Percentiles rank a stretch among this genome's conserved stretches.
Conservation (phyloP, 306 rosid genomes). For the Cicer yamashitae region DNA sequence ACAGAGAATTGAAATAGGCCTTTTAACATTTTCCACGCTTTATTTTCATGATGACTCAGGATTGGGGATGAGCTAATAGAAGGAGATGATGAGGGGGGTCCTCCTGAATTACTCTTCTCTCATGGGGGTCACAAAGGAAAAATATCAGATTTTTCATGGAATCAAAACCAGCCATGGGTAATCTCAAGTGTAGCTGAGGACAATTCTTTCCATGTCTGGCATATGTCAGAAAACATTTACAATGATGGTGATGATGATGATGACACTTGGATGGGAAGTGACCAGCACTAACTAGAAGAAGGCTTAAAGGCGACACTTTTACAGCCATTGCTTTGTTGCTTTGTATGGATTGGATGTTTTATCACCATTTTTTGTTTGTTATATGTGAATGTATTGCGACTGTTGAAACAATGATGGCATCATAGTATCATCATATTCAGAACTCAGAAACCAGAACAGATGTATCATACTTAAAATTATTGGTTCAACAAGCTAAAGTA, state of each 20-base stretch:
- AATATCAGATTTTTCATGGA: slow-evolving; percentile 95
- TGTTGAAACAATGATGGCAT: slow-evolving; percentile 11
- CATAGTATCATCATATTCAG: background rate
- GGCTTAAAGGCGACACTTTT: background rate
- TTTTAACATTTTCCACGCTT: background rate
- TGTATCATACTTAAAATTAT: background rate
- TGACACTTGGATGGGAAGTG: slow-evolving; percentile 33
- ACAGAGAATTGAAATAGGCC: background rate
- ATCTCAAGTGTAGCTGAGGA: slow-evolving; percentile 93
- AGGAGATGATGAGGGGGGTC: slow-evolving; percentile 89
- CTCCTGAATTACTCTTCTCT: slow-evolving; percentile 86
- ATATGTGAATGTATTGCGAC: slow-evolving; percentile 1
- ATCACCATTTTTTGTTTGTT: background rate
- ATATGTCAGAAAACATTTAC: slow-evolving; percentile 77
- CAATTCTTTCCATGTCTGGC: slow-evolving; percentile 89
- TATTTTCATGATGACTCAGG: slow-evolving; percentile 48
- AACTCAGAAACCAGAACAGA: slow-evolving; percentile 1
- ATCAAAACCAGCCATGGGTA: slow-evolving; percentile 76
- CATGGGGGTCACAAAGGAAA: slow-evolving; percentile 93
- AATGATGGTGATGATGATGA: slow-evolving; percentile 54
- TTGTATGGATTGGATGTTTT: slow-evolving; percentile 12
- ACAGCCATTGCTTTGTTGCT: slow-evolving; percentile 22
- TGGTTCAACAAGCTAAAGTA: background rate
- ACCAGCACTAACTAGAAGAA: slow-evolving; percentile 19
- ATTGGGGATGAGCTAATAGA: slow-evolving; percentile 87